Base-by-base conservation (phyloP, 2,329 filamentous ascomycete species). In the Didymella pinodella region DNA sequence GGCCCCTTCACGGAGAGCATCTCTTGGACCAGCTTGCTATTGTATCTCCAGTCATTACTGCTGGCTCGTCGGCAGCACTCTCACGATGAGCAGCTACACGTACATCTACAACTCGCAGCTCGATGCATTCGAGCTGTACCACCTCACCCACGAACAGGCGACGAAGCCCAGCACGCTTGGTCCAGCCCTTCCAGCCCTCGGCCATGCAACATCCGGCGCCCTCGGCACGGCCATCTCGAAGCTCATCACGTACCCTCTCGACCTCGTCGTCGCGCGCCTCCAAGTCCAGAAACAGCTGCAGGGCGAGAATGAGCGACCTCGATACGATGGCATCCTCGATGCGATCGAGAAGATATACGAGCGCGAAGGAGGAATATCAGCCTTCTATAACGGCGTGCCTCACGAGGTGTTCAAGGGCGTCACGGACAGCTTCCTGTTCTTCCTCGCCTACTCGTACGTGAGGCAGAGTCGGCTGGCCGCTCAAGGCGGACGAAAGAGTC, bases 341-440 rank as follows among this genome's bases (percentile, higher is more conserved):
- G 91, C 90, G 0, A 84, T 90, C 38, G 79, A 81, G 58, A 88
- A 86, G 73, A 95, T 96, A 64, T 90, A 89, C 69, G 79, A 81
- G 32, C 81, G 84, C 31, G 90, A 93, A 75, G 91, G 91, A n/a
- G 87, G 90, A 3, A 65, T 88, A 18, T 72, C 75, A 50, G 90
- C 89, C 0, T 88, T 96, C 65, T 97, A 83, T 63, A 80, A 76
- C 25, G 81, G 82, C 4, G 69, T 80, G 8, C 61, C 65, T 16
- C 75, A 77, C 8, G 81, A 83, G 66, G 77, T 80, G 1, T 65
- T 75, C 26, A 83, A 83, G 64, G 77, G 78, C 43, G 75, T 83
- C 12, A 75, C 86, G 29, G 92, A 95, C 79, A 91, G 89, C 56
- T 94, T 95, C 73, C 82, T 96, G 50, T 96, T 96, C 81, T 96